Evolutionary conservation across 306 rosid genomes (phyloP).

Genomic region (Ormosia semicastrata): DNA sequence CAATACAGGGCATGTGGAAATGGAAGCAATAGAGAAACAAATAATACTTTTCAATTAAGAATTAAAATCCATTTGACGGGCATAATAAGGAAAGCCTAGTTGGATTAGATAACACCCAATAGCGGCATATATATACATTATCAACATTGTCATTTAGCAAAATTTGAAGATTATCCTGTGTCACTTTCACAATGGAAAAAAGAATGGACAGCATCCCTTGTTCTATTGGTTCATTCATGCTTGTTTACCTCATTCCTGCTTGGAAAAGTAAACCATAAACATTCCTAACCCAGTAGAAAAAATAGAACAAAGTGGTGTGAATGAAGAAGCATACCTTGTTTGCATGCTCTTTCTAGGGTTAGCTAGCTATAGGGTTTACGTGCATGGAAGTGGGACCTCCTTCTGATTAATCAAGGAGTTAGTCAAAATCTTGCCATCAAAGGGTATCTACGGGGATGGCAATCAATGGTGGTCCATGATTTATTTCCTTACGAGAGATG

Average conservation of each 20-base stretch:
- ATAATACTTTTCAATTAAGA: background rate
- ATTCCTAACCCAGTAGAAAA: background rate
- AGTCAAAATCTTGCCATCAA: background rate
- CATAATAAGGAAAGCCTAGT: background rate
- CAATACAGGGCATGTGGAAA: background rate
- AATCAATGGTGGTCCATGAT: background rate
- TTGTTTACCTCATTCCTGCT: background rate
- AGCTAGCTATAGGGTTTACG: no score
- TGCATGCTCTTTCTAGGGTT: constrained; percentile 3
- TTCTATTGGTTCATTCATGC: no score
- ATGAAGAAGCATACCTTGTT: background rate
- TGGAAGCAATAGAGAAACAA: background rate
- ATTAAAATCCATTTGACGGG: constrained; percentile 11
- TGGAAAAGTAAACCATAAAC: background rate
- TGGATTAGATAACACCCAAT: background rate
- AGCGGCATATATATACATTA: background rate
- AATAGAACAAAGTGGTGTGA: constrained; percentile 3
- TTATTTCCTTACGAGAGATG: background rate
- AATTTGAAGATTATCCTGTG: no score
- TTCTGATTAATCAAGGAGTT: background rate
- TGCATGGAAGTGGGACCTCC: constrained; percentile 36
- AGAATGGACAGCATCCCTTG: no score
- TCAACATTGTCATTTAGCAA: no score
- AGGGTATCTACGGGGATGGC: background rate
- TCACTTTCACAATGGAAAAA: constrained; percentile 18